A percentile compares a stretch with the other conserved stretches of the same genome.
Evolutionary conservation across 768 basidiomycete species (phyloP).

Genomic region (Epithele typhae): DNA sequence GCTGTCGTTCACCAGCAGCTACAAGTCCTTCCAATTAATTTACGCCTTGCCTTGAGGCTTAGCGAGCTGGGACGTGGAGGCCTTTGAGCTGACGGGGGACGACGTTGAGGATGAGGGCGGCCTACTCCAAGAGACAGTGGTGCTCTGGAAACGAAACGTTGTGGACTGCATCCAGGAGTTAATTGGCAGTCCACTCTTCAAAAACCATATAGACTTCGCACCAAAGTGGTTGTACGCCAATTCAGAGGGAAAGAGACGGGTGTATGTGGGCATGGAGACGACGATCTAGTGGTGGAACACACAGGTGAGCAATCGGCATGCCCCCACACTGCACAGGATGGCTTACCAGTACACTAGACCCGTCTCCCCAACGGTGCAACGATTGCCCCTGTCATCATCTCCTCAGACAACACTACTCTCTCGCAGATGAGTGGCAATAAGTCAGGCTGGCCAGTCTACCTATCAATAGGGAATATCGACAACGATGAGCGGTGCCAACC

Average conservation of each 20-base stretch:
- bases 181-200: slow-evolving; percentile 30
- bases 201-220: slow-evolving; percentile 23
- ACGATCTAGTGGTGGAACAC: slow-evolving; percentile 47
- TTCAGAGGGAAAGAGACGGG: slow-evolving; percentile 14
- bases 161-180: slow-evolving; percentile 34
- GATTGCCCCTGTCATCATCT: no score
- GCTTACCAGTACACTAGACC: no score
- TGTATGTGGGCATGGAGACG: slow-evolving; percentile 40
- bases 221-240: slow-evolving; percentile 34
- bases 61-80: slow-evolving; percentile 16
- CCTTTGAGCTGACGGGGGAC: slow-evolving; percentile 11
- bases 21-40: slow-evolving; percentile 17
- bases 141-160: slow-evolving; percentile 31
- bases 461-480: no score
- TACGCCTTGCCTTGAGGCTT: slow-evolving; percentile 14
- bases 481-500: no score
- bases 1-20: slow-evolving; percentile 18
- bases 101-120: slow-evolving; percentile 10
- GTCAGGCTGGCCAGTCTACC: no score
- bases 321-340: no score
- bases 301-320: no score
- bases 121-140: slow-evolving; percentile 21
- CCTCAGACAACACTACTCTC: no score
- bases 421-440: no score
- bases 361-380: no score